These are phyloP conservation scores for Tetrahymena borealis DNA, from an alignment of 73 alveolate genomes.

Conservation along the genomic window DNA sequence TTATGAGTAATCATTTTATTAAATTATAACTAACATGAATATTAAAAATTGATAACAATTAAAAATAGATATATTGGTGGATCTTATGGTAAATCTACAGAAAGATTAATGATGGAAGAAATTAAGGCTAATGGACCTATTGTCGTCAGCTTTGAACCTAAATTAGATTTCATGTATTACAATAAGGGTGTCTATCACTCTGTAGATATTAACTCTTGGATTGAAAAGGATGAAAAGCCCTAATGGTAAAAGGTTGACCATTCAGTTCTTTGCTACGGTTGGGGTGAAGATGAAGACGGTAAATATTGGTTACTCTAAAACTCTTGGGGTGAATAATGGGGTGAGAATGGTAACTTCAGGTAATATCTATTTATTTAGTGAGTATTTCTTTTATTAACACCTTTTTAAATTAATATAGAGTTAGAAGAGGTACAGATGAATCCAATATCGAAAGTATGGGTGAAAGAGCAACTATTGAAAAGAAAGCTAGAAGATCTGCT, in stretches of 20 bases:
- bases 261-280: constrained; percentile 39
- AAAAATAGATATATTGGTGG: constrained; percentile 35
- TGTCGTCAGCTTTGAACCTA: constrained; percentile 37
- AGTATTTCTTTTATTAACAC: background rate
- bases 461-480: constrained; percentile 11
- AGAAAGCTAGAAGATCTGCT: background rate
- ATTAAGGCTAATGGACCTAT: constrained; percentile 34
- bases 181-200: constrained; percentile 32
- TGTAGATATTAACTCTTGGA: constrained; percentile 24
- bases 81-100: constrained; percentile 38
- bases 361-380: background rate
- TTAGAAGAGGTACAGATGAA: constrained; percentile 45
- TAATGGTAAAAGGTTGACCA: constrained; percentile 48
- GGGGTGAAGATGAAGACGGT: constrained; percentile 44
- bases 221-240: constrained; percentile 14
- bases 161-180: constrained; percentile 39
- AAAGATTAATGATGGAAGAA: constrained; percentile 35
- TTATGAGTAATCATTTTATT: background rate
- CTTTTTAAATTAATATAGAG: background rate
- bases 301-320: constrained; percentile 35
- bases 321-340: constrained; percentile 43
- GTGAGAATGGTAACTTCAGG: constrained; percentile 37
- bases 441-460: constrained; percentile 44
- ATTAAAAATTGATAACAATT: background rate
- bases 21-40: background rate